phyloP scores from a whole-genome alignment of 345 rosid genomes.

The Populus deltoides region DNA sequence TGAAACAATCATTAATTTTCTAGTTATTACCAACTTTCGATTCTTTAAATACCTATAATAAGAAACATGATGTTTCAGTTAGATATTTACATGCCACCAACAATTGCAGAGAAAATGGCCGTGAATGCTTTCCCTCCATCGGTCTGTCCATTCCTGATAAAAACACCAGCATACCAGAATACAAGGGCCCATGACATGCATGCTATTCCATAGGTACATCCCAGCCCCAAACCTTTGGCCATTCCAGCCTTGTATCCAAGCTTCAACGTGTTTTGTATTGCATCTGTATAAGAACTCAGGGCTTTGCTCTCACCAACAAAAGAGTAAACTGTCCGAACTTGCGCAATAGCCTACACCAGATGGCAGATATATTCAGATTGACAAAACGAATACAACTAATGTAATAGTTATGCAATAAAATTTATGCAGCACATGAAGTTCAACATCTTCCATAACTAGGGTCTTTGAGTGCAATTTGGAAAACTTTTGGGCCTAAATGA shows the following conservation, averaged over 20 bases:
- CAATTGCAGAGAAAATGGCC: conserved; percentile 97
- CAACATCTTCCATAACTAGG: neutral
- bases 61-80: neutral
- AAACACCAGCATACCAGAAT: conserved; percentile 99
- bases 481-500: neutral
- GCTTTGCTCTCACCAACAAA: conserved; percentile 99
- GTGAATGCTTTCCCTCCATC: conserved; percentile 99
- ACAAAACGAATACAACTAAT: neutral
- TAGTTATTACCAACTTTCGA: neutral
- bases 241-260: conserved; percentile 99
- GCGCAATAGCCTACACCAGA: conserved; percentile 76
- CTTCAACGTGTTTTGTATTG: conserved; percentile 89
- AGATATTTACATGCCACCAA: conserved; percentile 88
- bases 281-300: conserved; percentile 79
- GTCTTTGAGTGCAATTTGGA: neutral
- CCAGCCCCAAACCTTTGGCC: conserved; percentile 99
- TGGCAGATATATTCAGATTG: conserved; percentile 5
- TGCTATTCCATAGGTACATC: conserved; percentile 98
- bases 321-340: conserved; percentile 92
- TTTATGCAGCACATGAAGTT: neutral
- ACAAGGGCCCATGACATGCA: conserved; percentile 99
- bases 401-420: neutral
- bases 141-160: conserved; percentile 82
- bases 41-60: neutral
- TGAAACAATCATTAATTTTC: conserved; percentile 30